phyloP scores from a whole-genome alignment of 371 early-diverging fungal species.

The Dichotomocladium elegans region DNA sequence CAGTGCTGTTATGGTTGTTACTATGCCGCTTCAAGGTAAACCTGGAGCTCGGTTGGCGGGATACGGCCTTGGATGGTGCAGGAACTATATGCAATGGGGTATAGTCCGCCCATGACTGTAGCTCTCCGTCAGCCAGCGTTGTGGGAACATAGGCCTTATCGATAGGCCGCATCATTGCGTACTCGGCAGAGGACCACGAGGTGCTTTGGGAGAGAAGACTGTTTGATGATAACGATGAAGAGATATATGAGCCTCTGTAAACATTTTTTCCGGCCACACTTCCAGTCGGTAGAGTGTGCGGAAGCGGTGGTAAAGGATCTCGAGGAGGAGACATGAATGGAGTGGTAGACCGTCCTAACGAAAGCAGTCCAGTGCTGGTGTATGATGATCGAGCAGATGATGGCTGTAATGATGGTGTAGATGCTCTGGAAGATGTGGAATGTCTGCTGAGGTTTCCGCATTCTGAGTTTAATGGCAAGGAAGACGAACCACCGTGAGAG shows the following conservation, averaged over 20 bases:
- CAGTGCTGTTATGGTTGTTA: slow-evolving; percentile 3
- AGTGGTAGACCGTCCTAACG: slow-evolving; percentile 6
- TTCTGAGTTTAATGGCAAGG: neutral
- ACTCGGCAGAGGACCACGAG: slow-evolving; percentile 22
- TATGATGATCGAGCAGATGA: slow-evolving; percentile 7
- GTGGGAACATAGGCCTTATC: neutral
- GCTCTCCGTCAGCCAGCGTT: neutral
- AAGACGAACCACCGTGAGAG: neutral
- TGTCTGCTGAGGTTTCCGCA: slow-evolving; percentile 9
- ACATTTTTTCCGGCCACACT: too few species aligned
- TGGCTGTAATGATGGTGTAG: slow-evolving; percentile 1
- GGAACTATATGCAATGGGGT: neutral
- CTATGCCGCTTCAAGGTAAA: neutral
- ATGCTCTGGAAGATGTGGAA: slow-evolving; percentile 29
- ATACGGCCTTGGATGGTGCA: neutral
- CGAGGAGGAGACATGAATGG: slow-evolving; percentile 20
- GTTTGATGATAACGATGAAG: slow-evolving; percentile 1
- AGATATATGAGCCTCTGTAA: neutral
- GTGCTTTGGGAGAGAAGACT: slow-evolving; percentile 9
- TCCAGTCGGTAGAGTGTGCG: too few species aligned
- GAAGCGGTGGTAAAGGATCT: slow-evolving; percentile 22
- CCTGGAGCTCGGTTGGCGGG: neutral
- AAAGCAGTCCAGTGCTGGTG: neutral
- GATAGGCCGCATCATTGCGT: neutral
- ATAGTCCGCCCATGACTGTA: neutral